Evolutionary conservation across 106 monocot species (phyloP), one percentile per base, ranked within the genome.

Genomic region (Alisma plantagoaquatica): DNA sequence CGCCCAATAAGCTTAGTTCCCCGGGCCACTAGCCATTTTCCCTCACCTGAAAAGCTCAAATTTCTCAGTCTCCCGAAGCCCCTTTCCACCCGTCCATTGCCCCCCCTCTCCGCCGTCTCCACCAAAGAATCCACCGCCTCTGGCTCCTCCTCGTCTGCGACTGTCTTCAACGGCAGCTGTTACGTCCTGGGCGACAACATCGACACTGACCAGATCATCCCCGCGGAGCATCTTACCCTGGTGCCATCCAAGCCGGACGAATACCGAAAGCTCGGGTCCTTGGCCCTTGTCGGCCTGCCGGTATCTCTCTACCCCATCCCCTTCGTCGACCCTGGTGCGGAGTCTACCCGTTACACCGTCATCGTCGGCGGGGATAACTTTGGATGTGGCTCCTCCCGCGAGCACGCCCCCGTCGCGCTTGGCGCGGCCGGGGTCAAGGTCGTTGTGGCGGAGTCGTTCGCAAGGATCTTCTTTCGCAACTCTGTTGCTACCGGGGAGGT

Each of bases 171-270:
- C 65, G 96, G 96, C 33, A 57, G 59, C 17, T 96, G 96, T 81
- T 96, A 75, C 71, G 96, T 96, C 7, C 46, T 96, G 60, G 77
- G 84, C 20, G 67, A 96, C 73, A 96, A 96, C 84, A 96, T 96
- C 68, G 96, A 96, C 66, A 96, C 96, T 29, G 96, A 96, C 42
- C 96, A 96, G 69, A 96, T 96, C 67, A 96, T 96, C 50, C 96
- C 96, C 1, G 96, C 96, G 3, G 84, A 96, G 63, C 50, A 96
- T 71, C 76, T 96, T 10, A 96, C 96, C 49, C 84, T 96, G 2
- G 89, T 96, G 42, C 96, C 96, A 2, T 96, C 96, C 60, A 96
- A 96, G 7, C 84, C 88, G 51, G 88, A 88, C 49, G 96, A 96
- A 69, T 96, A 96, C 75, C 45, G 31, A 15, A 89, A 96, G 72